A percentile compares a stretch with the other conserved stretches of the same genome.
Evolutionary conservation across 1,284 basidiomycete species (phyloP).

Genomic region (Athelia psychrophila): DNA sequence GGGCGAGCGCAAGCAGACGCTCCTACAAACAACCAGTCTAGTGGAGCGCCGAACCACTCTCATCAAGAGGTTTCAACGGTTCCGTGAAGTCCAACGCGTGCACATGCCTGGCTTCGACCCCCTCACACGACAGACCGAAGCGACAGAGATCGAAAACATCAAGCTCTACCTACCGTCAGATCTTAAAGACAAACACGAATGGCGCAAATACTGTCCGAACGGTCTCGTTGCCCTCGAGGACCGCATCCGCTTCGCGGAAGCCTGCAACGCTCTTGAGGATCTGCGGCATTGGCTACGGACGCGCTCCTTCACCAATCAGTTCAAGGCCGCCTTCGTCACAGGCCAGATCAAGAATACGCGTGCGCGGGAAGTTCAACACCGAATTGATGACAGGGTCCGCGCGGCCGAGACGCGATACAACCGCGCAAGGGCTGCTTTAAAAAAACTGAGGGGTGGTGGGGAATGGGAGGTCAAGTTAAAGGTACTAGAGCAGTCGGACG

Average conservation of each 20-base stretch:
- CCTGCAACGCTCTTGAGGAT: constrained; percentile 19
- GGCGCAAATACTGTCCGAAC: background rate
- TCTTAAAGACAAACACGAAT: background rate
- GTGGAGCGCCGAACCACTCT: background rate
- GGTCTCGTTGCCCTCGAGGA: constrained; percentile 19
- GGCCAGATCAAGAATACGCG: constrained; percentile 24
- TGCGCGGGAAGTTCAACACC: constrained; percentile 8
- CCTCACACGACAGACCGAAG: background rate
- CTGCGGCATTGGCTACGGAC: constrained; percentile 25
- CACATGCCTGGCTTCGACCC: background rate
- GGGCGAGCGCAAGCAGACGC: too few species aligned
- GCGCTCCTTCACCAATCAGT: constrained; percentile 17
- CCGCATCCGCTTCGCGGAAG: constrained; percentile 24
- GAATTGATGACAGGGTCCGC: constrained; percentile 5
- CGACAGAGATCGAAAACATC: background rate
- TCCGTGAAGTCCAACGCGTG: background rate
- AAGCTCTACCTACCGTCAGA: background rate
- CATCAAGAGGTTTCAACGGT: background rate
- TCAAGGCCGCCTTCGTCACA: constrained; percentile 20
- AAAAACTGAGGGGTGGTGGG: constrained; percentile 8
- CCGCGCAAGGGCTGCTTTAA: constrained; percentile 2
- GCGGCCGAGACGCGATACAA: constrained; percentile 4
- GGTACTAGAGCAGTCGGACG: constrained; percentile 12
- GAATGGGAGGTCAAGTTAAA: constrained; percentile 10
- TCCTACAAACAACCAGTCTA: background rate